Evolutionary conservation across 139 green algal species (phyloP).

Genomic region (Pleodorina starrii): DNA sequence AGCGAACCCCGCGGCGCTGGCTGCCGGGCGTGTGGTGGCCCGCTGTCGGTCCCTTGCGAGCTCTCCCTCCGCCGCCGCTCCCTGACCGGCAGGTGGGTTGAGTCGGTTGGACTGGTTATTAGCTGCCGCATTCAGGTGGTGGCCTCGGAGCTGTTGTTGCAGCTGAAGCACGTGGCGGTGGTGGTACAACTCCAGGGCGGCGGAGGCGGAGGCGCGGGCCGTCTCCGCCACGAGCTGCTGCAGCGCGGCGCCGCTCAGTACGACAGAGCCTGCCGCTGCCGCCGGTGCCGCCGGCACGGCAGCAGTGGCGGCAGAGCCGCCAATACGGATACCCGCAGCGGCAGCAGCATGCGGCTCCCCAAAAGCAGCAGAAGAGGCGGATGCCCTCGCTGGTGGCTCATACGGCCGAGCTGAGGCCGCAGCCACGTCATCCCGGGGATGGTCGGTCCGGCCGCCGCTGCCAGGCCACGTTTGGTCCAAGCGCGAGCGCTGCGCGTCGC

Average conservation of each 20-base stretch:
- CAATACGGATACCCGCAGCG: neutral
- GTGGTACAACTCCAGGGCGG: neutral
- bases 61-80: neutral
- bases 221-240: conserved; percentile 28
- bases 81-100: neutral
- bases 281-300: neutral
- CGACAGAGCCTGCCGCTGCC: neutral
- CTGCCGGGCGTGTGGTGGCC: neutral
- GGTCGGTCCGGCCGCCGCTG: neutral
- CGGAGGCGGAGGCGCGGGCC: neutral
- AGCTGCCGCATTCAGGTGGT: neutral
- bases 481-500: no score
- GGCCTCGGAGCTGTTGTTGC: conserved; percentile 23
- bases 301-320: neutral
- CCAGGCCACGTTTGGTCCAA: neutral
- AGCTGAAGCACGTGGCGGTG: conserved; percentile 24
- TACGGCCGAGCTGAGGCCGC: neutral
- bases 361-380: no score
- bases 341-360: neutral
- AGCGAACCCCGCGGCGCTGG: neutral
- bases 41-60: neutral
- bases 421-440: neutral
- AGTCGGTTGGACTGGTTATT: neutral
- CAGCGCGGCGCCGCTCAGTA: neutral
- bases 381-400: neutral